Conservation (phyloP, 140 eudicot species). For the Ambrosia hybrid region DNA sequence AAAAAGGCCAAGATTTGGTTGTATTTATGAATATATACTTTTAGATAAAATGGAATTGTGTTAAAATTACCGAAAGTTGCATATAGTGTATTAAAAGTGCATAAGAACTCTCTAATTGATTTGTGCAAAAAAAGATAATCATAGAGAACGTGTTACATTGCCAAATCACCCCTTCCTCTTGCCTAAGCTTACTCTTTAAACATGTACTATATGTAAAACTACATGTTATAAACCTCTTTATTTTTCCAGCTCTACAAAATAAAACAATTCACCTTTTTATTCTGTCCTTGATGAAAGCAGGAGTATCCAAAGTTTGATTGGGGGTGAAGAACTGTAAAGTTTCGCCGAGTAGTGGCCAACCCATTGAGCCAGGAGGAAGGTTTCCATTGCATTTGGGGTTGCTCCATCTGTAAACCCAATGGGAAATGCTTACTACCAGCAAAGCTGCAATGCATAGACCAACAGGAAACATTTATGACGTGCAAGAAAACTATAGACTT, state of each 20-base stretch:
- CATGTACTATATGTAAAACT: too few relatives aligned
- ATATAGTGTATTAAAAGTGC: too few relatives aligned
- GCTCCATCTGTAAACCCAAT: conserved; percentile 67
- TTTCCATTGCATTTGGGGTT: conserved; percentile 50
- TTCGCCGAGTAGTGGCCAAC: conserved; percentile 85
- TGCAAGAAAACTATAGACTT: background rate
- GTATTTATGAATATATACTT: too few relatives aligned
- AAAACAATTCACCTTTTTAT: conserved; percentile 47
- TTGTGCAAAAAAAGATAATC: too few relatives aligned
- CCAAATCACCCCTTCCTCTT: too few relatives aligned
- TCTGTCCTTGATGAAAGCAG: conserved; percentile 70
- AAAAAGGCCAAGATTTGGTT: too few relatives aligned
- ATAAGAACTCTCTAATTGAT: too few relatives aligned
- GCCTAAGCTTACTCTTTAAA: too few relatives aligned
- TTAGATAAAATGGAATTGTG: too few relatives aligned
- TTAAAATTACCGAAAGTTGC: too few relatives aligned
- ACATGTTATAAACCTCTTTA: background rate
- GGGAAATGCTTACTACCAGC: conserved; percentile 36
- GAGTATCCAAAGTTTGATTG: conserved; percentile 45
- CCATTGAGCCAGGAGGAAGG: conserved; percentile 55
- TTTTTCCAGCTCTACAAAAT: too few relatives aligned
- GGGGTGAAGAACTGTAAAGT: conserved; percentile 64
- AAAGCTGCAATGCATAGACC: conserved; percentile 20
- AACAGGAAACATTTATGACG: background rate
- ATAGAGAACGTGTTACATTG: too few relatives aligned